These are phyloP conservation scores for Yarrowia keelungensis DNA, from an alignment of 805 yeast species.

Conservation along the genomic window DNA sequence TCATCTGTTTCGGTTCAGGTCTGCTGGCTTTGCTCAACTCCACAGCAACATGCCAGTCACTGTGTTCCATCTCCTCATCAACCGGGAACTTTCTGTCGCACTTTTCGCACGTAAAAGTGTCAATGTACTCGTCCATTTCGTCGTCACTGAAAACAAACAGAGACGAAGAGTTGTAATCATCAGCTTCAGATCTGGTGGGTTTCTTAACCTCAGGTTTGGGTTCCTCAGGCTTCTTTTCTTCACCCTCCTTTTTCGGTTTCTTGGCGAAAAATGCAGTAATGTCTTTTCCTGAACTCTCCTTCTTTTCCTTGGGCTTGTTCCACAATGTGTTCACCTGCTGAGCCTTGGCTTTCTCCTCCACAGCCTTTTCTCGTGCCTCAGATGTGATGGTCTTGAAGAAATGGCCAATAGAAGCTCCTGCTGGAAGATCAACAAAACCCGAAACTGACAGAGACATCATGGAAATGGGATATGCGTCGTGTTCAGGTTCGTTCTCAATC, in stretches of 20 bases:
- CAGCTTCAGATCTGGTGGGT: neutral
- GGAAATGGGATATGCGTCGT: constrained; percentile 38
- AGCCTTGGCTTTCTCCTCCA: neutral
- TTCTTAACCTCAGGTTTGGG: neutral
- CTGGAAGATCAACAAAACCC: constrained; percentile 37
- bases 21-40: constrained; percentile 42
- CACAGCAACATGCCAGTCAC: constrained; percentile 54
- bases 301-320: constrained; percentile 24
- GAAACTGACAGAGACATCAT: constrained; percentile 39
- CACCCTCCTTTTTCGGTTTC: constrained; percentile 9
- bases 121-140: constrained; percentile 31
- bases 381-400: constrained; percentile 38
- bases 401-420: constrained; percentile 19
- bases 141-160: constrained; percentile 26
- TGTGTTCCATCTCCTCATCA: constrained; percentile 48
- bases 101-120: constrained; percentile 45
- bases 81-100: constrained; percentile 45
- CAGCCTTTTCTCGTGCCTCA: constrained; percentile 19
- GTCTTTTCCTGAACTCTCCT: constrained; percentile 12
- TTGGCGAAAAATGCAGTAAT: constrained; percentile 21
- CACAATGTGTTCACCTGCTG: constrained; percentile 11
- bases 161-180: constrained; percentile 20
- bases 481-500: constrained; percentile 46
- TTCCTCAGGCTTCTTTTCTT: neutral
- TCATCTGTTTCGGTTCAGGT: constrained; percentile 27